Conservation (phyloP, 148 eudicot genomes). For the Spergularia marina region DNA sequence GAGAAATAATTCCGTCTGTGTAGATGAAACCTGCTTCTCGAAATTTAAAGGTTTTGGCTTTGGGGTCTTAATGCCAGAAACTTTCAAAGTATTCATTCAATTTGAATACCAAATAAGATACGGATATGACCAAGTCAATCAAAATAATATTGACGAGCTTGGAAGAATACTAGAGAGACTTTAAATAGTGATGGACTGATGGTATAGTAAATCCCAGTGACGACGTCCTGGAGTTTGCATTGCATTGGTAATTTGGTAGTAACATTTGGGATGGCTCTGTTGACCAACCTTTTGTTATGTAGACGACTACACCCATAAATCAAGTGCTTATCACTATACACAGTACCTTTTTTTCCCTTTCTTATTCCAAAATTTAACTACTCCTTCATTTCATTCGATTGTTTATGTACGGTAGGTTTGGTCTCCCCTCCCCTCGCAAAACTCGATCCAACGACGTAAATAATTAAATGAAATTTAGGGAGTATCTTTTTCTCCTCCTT, state of each 20-base stretch:
- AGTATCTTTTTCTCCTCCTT: no score
- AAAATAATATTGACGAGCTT: conserved; percentile 11
- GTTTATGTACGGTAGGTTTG: no score
- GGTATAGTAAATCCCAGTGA: conserved; percentile 14
- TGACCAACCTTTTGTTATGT: conserved; percentile 2
- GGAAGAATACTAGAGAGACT: conserved; percentile 19
- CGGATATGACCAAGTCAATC: conserved; percentile 15
- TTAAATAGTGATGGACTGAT: not conserved
- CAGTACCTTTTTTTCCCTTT: no score
- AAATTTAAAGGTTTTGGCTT: conserved; percentile 29
- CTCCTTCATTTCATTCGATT: no score
- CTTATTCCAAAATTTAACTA: no score
- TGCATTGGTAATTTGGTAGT: no score
- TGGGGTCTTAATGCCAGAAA: conserved; percentile 18
- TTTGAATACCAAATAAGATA: conserved; percentile 28
- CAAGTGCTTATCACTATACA: no score
- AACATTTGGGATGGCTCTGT: conserved; percentile 20
- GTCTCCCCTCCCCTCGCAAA: no score
- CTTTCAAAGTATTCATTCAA: conserved; percentile 20
- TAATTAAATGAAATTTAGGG: no score
- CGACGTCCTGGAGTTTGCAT: conserved; percentile 10
- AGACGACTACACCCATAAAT: not conserved
- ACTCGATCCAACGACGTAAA: no score
- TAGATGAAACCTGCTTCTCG: conserved; percentile 20
- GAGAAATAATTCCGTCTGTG: conserved; percentile 24